phyloP scores from a whole-genome alignment of 164 flowering plant genomes.

The Vitis vinifera region DNA sequence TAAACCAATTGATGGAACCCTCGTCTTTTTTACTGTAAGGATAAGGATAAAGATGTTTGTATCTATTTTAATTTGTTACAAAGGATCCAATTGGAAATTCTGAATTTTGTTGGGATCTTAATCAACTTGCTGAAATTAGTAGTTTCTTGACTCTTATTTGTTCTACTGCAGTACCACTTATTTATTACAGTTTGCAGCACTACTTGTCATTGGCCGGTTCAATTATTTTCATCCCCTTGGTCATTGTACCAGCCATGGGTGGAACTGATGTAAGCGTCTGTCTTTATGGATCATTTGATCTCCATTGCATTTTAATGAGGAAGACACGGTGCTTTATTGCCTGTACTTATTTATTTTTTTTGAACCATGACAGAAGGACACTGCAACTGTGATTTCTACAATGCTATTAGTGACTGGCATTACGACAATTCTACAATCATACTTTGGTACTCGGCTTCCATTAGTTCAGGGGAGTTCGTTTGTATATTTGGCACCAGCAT shows the following conservation, averaged over 20 bases:
- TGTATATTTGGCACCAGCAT: constrained; percentile 84
- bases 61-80: too few species aligned
- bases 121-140: not conserved
- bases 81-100: not conserved
- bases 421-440: constrained; percentile 75
- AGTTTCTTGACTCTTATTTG: constrained; percentile 7
- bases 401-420: constrained; percentile 81
- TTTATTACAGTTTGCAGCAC: constrained; percentile 80
- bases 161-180: constrained; percentile 56
- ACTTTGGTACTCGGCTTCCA: constrained; percentile 89
- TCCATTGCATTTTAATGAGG: not conserved
- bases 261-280: constrained; percentile 84
- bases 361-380: constrained; percentile 69
- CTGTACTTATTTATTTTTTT: constrained; percentile 4
- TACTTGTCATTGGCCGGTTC: constrained; percentile 86
- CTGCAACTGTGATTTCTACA: constrained; percentile 89
- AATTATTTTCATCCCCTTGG: constrained; percentile 74
- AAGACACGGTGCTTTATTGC: not conserved
- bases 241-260: constrained; percentile 91
- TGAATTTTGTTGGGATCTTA: not conserved
- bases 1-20: too few species aligned
- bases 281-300: not conserved
- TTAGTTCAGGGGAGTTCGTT: constrained; percentile 97
- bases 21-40: too few species aligned
- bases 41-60: too few species aligned